Conservation (phyloP, 495 filamentous ascomycete genomes). For the Penicillium longicatenatum region DNA sequence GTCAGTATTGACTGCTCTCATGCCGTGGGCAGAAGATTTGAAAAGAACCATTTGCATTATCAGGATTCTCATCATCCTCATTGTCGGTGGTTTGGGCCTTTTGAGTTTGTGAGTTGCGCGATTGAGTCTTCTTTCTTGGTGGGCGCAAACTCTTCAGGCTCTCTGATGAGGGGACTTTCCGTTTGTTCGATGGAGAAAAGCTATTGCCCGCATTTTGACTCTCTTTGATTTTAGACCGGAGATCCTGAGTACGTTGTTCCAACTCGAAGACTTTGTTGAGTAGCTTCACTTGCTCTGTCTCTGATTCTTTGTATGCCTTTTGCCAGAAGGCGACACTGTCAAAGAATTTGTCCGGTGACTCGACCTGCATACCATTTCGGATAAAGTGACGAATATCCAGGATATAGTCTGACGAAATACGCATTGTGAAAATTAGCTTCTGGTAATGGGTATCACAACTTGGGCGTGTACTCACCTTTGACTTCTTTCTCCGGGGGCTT, state of each 20-base stretch:
- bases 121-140: neutral
- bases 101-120: neutral
- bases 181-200: conserved; percentile 25
- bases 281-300: conserved; percentile 46
- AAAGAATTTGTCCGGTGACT: conserved; percentile 36
- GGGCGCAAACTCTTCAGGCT: neutral
- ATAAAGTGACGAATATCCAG: conserved; percentile 39
- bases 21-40: neutral
- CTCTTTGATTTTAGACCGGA: conserved; percentile 24
- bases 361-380: conserved; percentile 20
- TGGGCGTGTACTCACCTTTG: conserved; percentile 33
- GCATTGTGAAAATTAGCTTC: neutral
- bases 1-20: neutral
- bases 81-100: neutral
- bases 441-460: neutral
- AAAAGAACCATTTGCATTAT: neutral
- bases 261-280: conserved; percentile 45
- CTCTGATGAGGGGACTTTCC: conserved; percentile 15
- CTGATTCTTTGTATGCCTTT: conserved; percentile 46
- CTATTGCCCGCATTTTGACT: conserved; percentile 5
- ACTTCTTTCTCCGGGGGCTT: conserved; percentile 39
- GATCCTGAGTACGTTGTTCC: conserved; percentile 36
- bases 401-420: conserved; percentile 39
- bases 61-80: neutral
- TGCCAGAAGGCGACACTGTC: conserved; percentile 55